phyloP scores from a whole-genome alignment of 768 basidiomycete genomes.

The Agrocybe pediades region DNA sequence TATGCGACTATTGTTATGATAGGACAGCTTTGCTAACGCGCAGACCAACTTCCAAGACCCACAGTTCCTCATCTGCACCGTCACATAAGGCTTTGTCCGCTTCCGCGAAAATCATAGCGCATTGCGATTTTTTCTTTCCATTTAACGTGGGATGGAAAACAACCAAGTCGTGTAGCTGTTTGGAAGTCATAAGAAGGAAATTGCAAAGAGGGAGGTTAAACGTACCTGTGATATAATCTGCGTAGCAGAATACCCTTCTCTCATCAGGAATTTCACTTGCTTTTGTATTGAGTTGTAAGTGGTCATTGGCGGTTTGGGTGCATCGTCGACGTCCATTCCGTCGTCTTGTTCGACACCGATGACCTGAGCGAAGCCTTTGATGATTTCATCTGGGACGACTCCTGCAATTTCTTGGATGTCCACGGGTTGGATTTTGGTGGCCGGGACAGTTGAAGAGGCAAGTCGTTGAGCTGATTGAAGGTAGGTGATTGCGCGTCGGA shows the following conservation, averaged over 20 bases:
- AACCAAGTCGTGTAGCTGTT: slow-evolving; percentile 87
- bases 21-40: slow-evolving; percentile 69
- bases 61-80: slow-evolving; percentile 96
- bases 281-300: slow-evolving; percentile 65
- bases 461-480: slow-evolving; percentile 94
- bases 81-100: slow-evolving; percentile 96
- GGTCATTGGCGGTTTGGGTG: slow-evolving; percentile 27
- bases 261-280: slow-evolving; percentile 74
- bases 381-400: slow-evolving; percentile 78
- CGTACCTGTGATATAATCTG: slow-evolving; percentile 88
- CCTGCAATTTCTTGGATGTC: slow-evolving; percentile 98
- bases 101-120: slow-evolving; percentile 86
- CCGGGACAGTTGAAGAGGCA: slow-evolving; percentile 71
- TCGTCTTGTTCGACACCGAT: slow-evolving; percentile 70
- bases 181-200: neutral
- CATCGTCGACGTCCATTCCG: slow-evolving; percentile 56
- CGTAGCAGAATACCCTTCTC: slow-evolving; percentile 91
- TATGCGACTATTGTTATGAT: slow-evolving; percentile 12
- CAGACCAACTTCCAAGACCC: slow-evolving; percentile 88
- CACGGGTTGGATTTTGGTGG: slow-evolving; percentile 67
- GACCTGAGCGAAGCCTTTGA: slow-evolving; percentile 66
- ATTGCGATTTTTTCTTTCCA: slow-evolving; percentile 76
- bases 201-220: slow-evolving; percentile 1
- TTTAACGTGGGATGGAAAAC: slow-evolving; percentile 81
- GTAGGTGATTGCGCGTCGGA: slow-evolving; percentile 96